These are phyloP conservation scores for Cladobotryum protrusum DNA, from an alignment of 2,329 filamentous ascomycete species.

Conservation along the genomic window DNA sequence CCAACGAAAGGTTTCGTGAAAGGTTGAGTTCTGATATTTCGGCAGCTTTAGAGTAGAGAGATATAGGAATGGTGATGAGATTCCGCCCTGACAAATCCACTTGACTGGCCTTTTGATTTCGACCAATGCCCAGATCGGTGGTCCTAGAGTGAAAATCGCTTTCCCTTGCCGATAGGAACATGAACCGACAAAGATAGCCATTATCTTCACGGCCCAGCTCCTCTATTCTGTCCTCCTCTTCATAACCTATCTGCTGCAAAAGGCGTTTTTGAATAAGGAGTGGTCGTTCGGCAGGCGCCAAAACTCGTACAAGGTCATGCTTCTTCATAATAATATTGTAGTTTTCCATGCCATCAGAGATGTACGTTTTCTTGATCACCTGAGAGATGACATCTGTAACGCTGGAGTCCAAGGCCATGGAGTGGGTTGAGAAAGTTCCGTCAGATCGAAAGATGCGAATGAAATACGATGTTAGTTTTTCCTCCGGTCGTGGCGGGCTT, in stretches of 20 bases:
- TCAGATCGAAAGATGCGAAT: constrained; percentile 94
- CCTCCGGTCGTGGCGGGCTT: constrained; percentile 62
- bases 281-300: constrained; percentile 72
- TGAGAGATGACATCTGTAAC: constrained; percentile 84
- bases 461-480: constrained; percentile 74
- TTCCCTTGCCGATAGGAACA: constrained; percentile 85
- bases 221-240: constrained; percentile 77
- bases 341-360: constrained; percentile 84
- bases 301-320: constrained; percentile 78
- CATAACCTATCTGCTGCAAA: constrained; percentile 86
- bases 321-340: constrained; percentile 95
- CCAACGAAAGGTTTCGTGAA: constrained; percentile 83
- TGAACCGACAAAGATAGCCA: constrained; percentile 92
- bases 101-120: constrained; percentile 79
- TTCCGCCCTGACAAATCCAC: constrained; percentile 88
- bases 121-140: constrained; percentile 74
- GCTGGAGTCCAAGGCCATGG: constrained; percentile 74
- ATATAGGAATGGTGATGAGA: constrained; percentile 89
- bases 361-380: constrained; percentile 88
- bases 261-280: constrained; percentile 87
- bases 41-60: constrained; percentile 79
- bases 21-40: constrained; percentile 95
- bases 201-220: constrained; percentile 96
- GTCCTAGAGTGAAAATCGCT: constrained; percentile 64
- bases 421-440: constrained; percentile 88